Percentiles rank a stretch among this genome's conserved stretches.
Evolutionary conservation across 2,329 filamentous ascomycete species (phyloP).

Genomic region (Colletotrichum liriopes): DNA sequence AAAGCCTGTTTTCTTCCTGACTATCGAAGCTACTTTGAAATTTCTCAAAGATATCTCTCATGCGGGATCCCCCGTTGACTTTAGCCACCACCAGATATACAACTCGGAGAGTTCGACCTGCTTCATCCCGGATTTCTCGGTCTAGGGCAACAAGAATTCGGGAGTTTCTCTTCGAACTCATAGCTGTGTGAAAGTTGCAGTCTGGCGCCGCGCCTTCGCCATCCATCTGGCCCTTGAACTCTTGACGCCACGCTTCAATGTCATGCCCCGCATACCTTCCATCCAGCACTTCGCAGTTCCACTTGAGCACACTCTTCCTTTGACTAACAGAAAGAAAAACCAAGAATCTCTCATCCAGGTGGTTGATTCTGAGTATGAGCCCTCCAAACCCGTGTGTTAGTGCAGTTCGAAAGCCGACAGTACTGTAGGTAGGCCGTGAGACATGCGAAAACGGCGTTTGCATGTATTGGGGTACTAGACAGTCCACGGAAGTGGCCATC

Average conservation of each 20-base stretch:
- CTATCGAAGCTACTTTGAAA: background rate
- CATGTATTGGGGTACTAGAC: slow-evolving; percentile 34
- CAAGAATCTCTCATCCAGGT: background rate
- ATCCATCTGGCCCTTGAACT: background rate
- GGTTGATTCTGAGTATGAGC: slow-evolving; percentile 22
- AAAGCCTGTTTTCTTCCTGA: background rate
- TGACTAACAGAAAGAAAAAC: slow-evolving; percentile 19
- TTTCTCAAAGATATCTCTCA: background rate
- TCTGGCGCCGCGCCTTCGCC: background rate
- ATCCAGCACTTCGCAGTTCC: slow-evolving; percentile 30
- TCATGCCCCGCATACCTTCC: background rate
- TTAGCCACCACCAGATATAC: slow-evolving; percentile 19
- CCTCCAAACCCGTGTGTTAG: slow-evolving; percentile 14
- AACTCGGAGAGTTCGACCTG: slow-evolving; percentile 40
- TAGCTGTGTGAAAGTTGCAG: slow-evolving; percentile 3
- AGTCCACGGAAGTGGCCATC: slow-evolving; percentile 26
- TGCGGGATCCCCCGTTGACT: background rate
- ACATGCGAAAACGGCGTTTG: slow-evolving; percentile 31
- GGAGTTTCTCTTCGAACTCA: background rate
- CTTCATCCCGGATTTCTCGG: slow-evolving; percentile 4
- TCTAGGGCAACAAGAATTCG: slow-evolving; percentile 19
- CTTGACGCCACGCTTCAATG: slow-evolving; percentile 11
- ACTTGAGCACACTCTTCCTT: background rate
- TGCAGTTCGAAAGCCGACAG: slow-evolving; percentile 27
- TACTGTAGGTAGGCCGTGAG: slow-evolving; percentile 31